Base-by-base conservation (phyloP, 768 basidiomycete genomes). In the Myochromella boudieri region DNA sequence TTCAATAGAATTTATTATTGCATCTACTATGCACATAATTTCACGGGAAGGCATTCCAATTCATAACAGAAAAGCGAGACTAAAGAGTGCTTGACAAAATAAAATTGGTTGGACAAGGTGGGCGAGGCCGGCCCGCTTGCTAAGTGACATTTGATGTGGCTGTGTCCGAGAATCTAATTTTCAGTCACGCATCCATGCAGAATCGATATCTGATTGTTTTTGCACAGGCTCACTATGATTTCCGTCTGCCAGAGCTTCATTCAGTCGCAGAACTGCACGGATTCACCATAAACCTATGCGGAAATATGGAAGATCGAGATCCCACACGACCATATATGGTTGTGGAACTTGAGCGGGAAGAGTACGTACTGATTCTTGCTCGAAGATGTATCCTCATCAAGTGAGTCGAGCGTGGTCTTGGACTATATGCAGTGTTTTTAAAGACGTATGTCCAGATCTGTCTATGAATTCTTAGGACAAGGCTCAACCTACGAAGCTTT, bases 311-410 rank as follows among this genome's bases (percentile, higher is more conserved):
- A 41, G 74, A 76, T 52, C 63, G 67, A 47, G 81, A 85, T 65
- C 65, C 74, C 6, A 71, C 65, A 32, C 72, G 83, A 41, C 91
- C 91, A 2, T 92, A 86, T 65, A 84, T 91, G 79, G 67, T 89
- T 34, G 64, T 94, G 26, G 70, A 69, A 7, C 68, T 97, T 4
- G 78, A 82, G 17, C 62, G 72, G 21, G 92, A 92, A 54, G 79
- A 82, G 27, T 83, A 95, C 49, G 92, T 87, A 0, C 66, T 73
- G 37, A 62, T 79, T n/a, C 71, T 99, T 21, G 87, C 89, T 0
- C 68, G 74, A 47, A 70, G 95, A 54, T 90, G 91, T 56, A 83
- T 95, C 34, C 63, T 95, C 41, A 77, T 98, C 60, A 93, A 86
- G 93, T 94, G 49, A 45, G 41, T 47, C 29, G 1, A 3, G 37